Conservation (phyloP, 345 rosid species). For the Trapa bicornis region DNA sequence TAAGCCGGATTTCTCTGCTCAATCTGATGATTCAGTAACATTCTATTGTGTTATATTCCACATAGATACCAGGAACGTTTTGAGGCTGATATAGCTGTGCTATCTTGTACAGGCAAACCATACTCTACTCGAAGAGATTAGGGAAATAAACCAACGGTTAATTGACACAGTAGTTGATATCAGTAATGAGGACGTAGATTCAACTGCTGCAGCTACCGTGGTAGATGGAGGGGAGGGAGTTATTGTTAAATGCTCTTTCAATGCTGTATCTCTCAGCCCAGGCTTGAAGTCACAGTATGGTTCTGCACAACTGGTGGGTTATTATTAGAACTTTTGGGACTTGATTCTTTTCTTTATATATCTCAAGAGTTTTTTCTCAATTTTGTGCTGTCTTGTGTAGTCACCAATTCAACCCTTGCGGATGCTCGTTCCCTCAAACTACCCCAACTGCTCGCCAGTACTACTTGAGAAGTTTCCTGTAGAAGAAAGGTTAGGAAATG, state of each 20-base stretch:
- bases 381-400: constrained; percentile 21
- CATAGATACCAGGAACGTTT: constrained; percentile 8
- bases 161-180: constrained; percentile 72
- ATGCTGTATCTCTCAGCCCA: constrained; percentile 25
- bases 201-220: constrained; percentile 29
- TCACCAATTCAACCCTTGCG: constrained; percentile 30
- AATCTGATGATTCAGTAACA: no score
- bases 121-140: constrained; percentile 15
- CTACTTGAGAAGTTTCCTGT: constrained; percentile 18
- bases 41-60: background rate
- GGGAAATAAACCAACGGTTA: constrained; percentile 69
- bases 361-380: background rate
- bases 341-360: background rate
- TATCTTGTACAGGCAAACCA: constrained; percentile 11
- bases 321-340: background rate
- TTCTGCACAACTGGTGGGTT: constrained; percentile 22
- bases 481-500: constrained; percentile 20
- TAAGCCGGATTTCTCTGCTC: no score
- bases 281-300: constrained; percentile 17
- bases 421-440: constrained; percentile 31
- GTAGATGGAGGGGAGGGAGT: constrained; percentile 26
- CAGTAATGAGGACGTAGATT: constrained; percentile 54
- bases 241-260: constrained; percentile 26
- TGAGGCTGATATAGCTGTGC: constrained; percentile 13
- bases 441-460: constrained; percentile 35